These are phyloP conservation scores for Candolleomyces aberdarensis DNA, from an alignment of 768 basidiomycete species.

Conservation along the genomic window DNA sequence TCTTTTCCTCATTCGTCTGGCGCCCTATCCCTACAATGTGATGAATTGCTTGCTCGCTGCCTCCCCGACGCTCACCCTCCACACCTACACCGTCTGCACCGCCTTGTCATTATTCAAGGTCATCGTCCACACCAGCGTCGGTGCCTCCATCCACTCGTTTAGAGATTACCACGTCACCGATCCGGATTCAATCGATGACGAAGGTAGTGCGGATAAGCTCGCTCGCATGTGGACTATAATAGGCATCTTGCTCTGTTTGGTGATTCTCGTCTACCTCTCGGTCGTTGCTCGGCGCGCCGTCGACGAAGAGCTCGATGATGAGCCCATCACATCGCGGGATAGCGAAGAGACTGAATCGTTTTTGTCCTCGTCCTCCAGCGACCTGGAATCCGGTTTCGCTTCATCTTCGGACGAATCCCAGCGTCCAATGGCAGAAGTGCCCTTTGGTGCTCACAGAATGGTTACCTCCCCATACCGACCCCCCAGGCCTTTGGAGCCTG, in stretches of 20 bases:
- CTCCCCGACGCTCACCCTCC: conserved; percentile 74
- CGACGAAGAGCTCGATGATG: conserved; percentile 48
- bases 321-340: conserved; percentile 21
- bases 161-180: conserved; percentile 53
- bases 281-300: conserved; percentile 70
- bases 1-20: conserved; percentile 87
- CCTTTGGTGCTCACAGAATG: conserved; percentile 33
- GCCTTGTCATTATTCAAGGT: conserved; percentile 86
- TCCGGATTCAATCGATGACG: conserved; percentile 33
- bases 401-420: conserved; percentile 14
- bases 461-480: conserved; percentile 3
- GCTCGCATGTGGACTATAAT: conserved; percentile 61
- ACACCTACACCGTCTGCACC: conserved; percentile 78
- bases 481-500: background rate
- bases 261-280: conserved; percentile 76
- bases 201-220: conserved; percentile 44
- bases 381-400: conserved; percentile 29
- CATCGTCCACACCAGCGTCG: conserved; percentile 86
- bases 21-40: conserved; percentile 92
- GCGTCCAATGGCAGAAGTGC: conserved; percentile 47
- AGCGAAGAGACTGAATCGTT: conserved; percentile 56
- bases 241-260: conserved; percentile 69
- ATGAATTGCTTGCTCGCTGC: conserved; percentile 94
- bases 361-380: conserved; percentile 34
- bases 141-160: conserved; percentile 84